These are phyloP conservation scores for Sparassis latifolia DNA, from an alignment of 1,284 basidiomycete genomes.

Conservation along the genomic window DNA sequence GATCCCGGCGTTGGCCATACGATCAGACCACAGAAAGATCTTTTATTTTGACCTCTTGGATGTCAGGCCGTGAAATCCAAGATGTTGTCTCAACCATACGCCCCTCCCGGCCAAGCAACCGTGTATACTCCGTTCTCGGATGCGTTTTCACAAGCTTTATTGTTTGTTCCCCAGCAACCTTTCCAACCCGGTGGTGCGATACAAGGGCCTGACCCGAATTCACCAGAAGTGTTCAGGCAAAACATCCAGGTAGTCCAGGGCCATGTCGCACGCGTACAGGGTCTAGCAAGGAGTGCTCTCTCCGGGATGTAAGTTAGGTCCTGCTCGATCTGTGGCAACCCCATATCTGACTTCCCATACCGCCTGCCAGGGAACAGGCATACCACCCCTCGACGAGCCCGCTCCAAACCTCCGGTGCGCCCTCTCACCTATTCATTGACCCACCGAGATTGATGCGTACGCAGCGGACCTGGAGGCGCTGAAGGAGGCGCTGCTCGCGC, in stretches of 20 bases:
- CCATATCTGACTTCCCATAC: not conserved
- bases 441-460: not conserved
- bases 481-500: slow-evolving; percentile 36
- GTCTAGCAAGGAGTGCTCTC: slow-evolving; percentile 37
- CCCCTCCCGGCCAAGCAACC: no score
- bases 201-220: slow-evolving; percentile 36
- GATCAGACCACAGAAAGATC: no score
- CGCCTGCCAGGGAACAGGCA: slow-evolving; percentile 38
- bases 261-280: slow-evolving; percentile 38
- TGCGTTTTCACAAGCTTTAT: not conserved
- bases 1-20: slow-evolving; percentile 9
- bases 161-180: not conserved
- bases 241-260: slow-evolving; percentile 42
- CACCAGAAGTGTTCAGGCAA: slow-evolving; percentile 47
- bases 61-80: no score
- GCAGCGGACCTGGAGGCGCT: slow-evolving; percentile 39
- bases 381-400: slow-evolving; percentile 44
- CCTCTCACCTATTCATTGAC: not conserved
- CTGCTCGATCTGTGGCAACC: no score
- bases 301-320: slow-evolving; percentile 39
- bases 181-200: not conserved
- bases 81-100: not conserved
- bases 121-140: not conserved
- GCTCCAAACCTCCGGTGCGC: slow-evolving; percentile 40
- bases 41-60: no score